Base-by-base conservation (phyloP, 371 early-diverging fungal species). In the Mucor ambiguus region DNA sequence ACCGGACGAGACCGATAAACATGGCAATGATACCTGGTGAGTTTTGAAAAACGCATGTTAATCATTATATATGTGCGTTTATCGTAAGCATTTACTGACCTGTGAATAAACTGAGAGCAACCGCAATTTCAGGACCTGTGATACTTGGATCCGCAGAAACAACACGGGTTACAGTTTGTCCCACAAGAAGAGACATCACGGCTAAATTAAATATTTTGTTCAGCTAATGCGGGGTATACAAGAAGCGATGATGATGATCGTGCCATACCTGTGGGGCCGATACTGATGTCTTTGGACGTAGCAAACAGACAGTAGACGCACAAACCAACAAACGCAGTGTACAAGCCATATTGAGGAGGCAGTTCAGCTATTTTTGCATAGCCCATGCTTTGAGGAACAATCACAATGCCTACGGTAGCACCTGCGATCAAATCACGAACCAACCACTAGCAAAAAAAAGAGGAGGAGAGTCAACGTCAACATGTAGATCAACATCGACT, bases 321-420 rank as follows among this genome's bases (percentile, higher is more conserved):
- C 11, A 89, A 82, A 57, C 96, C 94, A 48, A 93, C 84, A 69
- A 94, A 92, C 14, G 77, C 80, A 63, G 80, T 77, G 43, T 96
- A 96, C 38, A 96, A 82, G 6, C 95, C 96, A 69, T 92, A 93
- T 74, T 95, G 84, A 30, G 90, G 86, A 20, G 93, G 90, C 20
- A 96, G 78, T 30, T 79, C 76, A 3, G 94, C 95, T 16, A 96
- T 81, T 72, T 90, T 93, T n/a, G 96, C 90, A 69, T 93, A 92
- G 46, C 88, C 92, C 89, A 93, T 89, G 64, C 85, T 83, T 69
- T 96, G 96, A 20, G 95, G 96, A 22, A 96, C 87, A 22, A 93
- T 88, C 10, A 96, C 89, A 44, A 92, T 77, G 22, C 93, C 95
- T 22, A 95, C 92, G 7, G 96, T 95, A 16, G 91, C 55, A 44